phyloP scores from a whole-genome alignment of 1,139 yeast genomes.

The Zygoascus meyerae region DNA sequence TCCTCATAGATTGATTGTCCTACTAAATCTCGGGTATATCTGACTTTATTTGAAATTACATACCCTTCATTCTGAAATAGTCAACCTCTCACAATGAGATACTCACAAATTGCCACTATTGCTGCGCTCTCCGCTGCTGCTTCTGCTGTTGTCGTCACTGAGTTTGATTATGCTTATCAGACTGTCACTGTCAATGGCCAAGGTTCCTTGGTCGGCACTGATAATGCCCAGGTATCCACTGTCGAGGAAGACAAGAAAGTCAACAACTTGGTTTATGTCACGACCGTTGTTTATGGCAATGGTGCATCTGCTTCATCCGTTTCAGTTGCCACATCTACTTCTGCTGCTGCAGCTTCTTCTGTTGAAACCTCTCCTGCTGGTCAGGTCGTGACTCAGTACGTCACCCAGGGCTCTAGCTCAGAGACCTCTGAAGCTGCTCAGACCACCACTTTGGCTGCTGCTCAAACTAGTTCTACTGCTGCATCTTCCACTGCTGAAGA shows the following conservation, averaged over 20 bases:
- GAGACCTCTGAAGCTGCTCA: constrained; percentile 14
- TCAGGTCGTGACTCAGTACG: constrained; percentile 5
- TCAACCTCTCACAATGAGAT: constrained; percentile 13
- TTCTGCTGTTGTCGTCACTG: constrained; percentile 7
- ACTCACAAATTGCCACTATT: constrained; percentile 10
- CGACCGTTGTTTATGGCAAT: constrained; percentile 9
- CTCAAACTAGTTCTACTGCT: constrained; percentile 14
- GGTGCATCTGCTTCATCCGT: background rate
- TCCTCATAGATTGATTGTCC: no score
- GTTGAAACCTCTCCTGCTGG: constrained; percentile 10
- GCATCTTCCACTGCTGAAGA: constrained; percentile 12
- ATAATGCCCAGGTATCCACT: background rate
- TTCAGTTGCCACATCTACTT: constrained; percentile 5
- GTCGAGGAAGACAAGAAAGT: background rate
- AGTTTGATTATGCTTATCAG: constrained; percentile 5
- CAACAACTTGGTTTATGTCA: constrained; percentile 8
- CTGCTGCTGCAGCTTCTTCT: constrained; percentile 8
- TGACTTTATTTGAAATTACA: background rate
- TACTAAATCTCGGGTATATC: no score
- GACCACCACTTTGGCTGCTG: constrained; percentile 15
- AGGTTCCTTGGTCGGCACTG: background rate
- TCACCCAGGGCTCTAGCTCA: background rate
- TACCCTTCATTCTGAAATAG: background rate
- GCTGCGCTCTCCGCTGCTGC: constrained; percentile 9
- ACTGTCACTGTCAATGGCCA: constrained; percentile 14